Evolutionary conservation across 768 basidiomycete genomes (phyloP), one percentile per base, ranked within the genome.

Genomic region (Leccinum aurantiacum): DNA sequence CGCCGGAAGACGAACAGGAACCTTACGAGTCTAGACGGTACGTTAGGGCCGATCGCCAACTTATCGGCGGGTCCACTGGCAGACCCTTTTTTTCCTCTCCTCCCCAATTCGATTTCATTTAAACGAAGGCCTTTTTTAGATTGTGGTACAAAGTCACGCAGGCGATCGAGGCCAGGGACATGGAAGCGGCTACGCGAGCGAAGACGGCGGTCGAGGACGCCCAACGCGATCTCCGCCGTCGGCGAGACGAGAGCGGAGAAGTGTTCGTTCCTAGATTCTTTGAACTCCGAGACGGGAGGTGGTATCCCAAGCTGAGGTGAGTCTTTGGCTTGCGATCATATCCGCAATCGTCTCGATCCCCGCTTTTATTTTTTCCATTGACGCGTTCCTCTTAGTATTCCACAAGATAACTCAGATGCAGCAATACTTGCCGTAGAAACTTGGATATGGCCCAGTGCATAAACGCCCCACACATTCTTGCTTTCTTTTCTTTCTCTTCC

Each of bases 181-280:
- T 98, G 93, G 93, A 95, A 66, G 88, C 85, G 11, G 97, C 97
- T 24, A 97, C 95, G 4, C 84, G 83, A 27, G 92, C 93, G 52
- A 99, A 99, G 80, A 84, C 85, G 3, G 81, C 82, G 13, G 91
- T 99, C 1, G 97, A 99, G 77, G 94, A 96, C 63, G 86, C 86
- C 25, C 95, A 98, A 76, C 82, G 97, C 52, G 94, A 97, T 66
- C 74, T 82, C 57, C 85, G 92, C 41, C 84, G 81, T 69, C 76
- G 77, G 71, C 80, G 90, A 61, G 95, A 95, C 60, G 90, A 90
- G 67, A 82, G 73, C 19, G 91, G 91, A 6, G 79, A 84, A 63
- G 76, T 76, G 54, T 87, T 90, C 66, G 76, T 81, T n/a, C 85
- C 91, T 51, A 80, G 89, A 65, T 98, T 89, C 78, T 99, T 99